Percentiles rank a stretch among this genome's conserved stretches.
Conservation (phyloP, 2,329 filamentous ascomycete species). For the Madurella fahalii region DNA sequence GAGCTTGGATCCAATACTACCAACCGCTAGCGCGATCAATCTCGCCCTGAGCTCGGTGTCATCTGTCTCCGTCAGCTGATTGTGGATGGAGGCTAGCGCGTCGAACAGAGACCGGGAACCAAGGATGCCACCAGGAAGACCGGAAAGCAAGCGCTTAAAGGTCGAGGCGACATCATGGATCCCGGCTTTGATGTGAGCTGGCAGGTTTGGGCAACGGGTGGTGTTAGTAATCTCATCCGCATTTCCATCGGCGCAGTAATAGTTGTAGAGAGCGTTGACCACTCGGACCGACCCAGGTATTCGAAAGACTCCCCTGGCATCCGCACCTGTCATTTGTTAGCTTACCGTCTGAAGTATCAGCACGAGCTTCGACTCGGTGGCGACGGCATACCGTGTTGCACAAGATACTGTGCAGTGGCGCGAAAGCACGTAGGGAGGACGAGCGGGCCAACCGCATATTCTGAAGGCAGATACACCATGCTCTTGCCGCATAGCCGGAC, state of each 20-base stretch:
- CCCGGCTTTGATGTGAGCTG: slow-evolving; percentile 54
- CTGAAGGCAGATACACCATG: slow-evolving; percentile 55
- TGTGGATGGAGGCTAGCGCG: slow-evolving; percentile 57
- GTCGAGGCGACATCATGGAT: slow-evolving; percentile 63
- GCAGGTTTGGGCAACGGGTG: slow-evolving; percentile 55
- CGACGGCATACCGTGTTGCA: slow-evolving; percentile 48
- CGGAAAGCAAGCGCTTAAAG: slow-evolving; percentile 62
- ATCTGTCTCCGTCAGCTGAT: slow-evolving; percentile 51
- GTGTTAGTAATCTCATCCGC: slow-evolving; percentile 52
- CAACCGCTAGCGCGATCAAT: slow-evolving; percentile 61
- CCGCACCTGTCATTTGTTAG: slow-evolving; percentile 31
- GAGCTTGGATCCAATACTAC: slow-evolving; percentile 55
- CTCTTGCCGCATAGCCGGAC: slow-evolving; percentile 61
- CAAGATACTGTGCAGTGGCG: slow-evolving; percentile 60
- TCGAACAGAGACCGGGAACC: slow-evolving; percentile 60
- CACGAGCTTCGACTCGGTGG: neutral
- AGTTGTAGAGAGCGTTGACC: slow-evolving; percentile 58
- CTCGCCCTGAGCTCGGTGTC: slow-evolving; percentile 56
- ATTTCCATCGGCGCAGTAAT: slow-evolving; percentile 54
- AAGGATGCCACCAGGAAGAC: slow-evolving; percentile 62
- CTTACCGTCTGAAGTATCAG: neutral
- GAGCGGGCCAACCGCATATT: slow-evolving; percentile 54
- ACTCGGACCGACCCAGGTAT: slow-evolving; percentile 56
- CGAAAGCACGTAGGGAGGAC: slow-evolving; percentile 62
- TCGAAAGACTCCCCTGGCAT: slow-evolving; percentile 58